Conservation (phyloP, 2,329 filamentous ascomycete species). For the Pseudogymnoascus sp. region DNA sequence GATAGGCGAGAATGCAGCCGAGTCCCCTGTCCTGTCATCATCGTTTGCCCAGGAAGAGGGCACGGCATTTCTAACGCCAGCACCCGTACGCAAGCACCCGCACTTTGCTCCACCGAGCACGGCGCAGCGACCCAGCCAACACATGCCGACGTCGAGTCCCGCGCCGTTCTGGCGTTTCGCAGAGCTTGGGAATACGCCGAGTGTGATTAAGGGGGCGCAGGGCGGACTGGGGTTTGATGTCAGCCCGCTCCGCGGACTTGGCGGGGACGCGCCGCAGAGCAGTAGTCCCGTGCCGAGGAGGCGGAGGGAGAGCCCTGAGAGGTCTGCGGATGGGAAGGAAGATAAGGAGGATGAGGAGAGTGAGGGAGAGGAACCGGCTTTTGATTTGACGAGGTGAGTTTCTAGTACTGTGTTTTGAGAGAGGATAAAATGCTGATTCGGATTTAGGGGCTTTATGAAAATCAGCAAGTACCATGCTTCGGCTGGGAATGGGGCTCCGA, state of each 20-base stretch:
- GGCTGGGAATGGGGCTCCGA: background rate
- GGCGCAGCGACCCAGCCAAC: constrained; percentile 70
- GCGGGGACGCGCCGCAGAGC: constrained; percentile 37
- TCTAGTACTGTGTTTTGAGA: background rate
- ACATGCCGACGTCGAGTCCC: constrained; percentile 77
- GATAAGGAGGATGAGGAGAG: constrained; percentile 26
- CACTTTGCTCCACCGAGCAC: constrained; percentile 72
- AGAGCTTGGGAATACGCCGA: constrained; percentile 64
- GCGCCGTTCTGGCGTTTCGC: constrained; percentile 86
- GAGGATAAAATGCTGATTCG: background rate
- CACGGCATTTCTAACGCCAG: constrained; percentile 59
- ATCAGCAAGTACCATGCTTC: constrained; percentile 5
- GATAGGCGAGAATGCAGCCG: constrained; percentile 42
- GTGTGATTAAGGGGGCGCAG: constrained; percentile 28
- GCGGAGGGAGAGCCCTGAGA: constrained; percentile 14
- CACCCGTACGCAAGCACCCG: constrained; percentile 64
- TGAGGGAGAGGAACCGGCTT: constrained; percentile 43
- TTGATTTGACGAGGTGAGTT: constrained; percentile 35
- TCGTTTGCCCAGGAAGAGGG: constrained; percentile 54
- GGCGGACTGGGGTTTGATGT: constrained; percentile 43
- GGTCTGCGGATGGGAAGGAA: constrained; percentile 18
- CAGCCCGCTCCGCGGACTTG: constrained; percentile 46
- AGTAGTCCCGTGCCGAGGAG: constrained; percentile 46
- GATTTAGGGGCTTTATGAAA: constrained; percentile 3
- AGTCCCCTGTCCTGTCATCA: constrained; percentile 48